Evolutionary conservation across 345 rosid genomes (phyloP).

Genomic region (Fremontodendron californicum): DNA sequence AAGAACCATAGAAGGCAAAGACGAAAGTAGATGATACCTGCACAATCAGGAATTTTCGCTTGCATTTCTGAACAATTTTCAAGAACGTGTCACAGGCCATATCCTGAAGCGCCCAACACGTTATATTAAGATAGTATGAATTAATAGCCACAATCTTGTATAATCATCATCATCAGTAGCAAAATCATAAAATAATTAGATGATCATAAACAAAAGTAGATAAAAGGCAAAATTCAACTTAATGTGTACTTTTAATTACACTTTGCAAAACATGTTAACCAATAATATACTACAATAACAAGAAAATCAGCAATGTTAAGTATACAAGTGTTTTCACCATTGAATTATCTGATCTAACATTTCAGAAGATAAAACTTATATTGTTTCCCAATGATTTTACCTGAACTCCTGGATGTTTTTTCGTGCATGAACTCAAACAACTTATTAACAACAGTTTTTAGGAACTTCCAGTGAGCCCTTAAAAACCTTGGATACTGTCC

Average conservation of each 20-base stretch:
- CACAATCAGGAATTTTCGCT: constrained; percentile 83
- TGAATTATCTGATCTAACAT: not conserved
- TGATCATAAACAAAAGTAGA: not conserved
- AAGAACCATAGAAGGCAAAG: not conserved
- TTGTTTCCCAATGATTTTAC: constrained; percentile 26
- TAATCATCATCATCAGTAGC: not conserved
- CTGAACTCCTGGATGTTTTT: constrained; percentile 99
- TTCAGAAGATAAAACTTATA: not conserved
- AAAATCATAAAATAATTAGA: not conserved
- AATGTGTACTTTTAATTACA: not conserved
- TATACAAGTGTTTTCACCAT: not conserved
- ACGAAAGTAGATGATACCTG: constrained; percentile 51
- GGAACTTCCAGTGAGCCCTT: constrained; percentile 98
- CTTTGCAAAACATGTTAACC: not conserved
- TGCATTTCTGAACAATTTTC: constrained; percentile 99
- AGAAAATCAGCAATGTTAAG: not conserved
- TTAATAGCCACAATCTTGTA: not conserved
- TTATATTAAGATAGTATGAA: not conserved
- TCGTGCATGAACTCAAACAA: constrained; percentile 99
- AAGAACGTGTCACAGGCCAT: constrained; percentile 99
- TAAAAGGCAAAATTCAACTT: not conserved
- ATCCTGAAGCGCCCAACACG: constrained; percentile 47
- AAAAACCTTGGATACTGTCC: constrained; percentile 99
- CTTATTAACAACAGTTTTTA: constrained; percentile 98
- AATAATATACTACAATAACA: not conserved